These are phyloP conservation scores for Lepiota venenata DNA, from an alignment of 768 basidiomycete species.

Conservation along the genomic window DNA sequence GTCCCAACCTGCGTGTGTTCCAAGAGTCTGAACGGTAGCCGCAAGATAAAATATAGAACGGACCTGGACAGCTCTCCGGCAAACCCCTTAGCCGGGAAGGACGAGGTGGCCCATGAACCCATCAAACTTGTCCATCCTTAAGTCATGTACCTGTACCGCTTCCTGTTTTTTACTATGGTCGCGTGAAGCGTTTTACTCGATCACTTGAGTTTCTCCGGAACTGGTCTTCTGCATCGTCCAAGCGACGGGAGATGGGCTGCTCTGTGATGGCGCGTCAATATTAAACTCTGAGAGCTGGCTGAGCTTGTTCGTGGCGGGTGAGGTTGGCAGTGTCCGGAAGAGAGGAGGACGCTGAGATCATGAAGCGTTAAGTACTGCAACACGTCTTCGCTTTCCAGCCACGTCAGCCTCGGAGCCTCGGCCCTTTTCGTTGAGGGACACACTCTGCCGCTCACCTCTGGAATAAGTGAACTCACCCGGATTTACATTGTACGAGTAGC, in stretches of 20 bases:
- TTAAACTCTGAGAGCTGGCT: slow-evolving; percentile 17
- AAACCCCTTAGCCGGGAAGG: slow-evolving; percentile 66
- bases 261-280: slow-evolving; percentile 16
- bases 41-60: not conserved
- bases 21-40: too few species aligned
- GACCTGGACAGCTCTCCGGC: slow-evolving; percentile 60
- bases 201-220: slow-evolving; percentile 60
- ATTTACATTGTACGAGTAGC: too few species aligned
- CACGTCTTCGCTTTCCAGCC: too few species aligned
- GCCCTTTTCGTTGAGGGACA: too few species aligned
- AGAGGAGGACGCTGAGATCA: too few species aligned
- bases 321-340: too few species aligned
- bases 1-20: slow-evolving; percentile 68
- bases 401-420: too few species aligned
- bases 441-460: too few species aligned
- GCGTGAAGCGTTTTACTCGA: slow-evolving; percentile 80
- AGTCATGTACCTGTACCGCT: slow-evolving; percentile 70
- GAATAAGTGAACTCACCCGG: too few species aligned
- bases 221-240: slow-evolving; percentile 77
- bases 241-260: slow-evolving; percentile 85
- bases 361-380: too few species aligned
- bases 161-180: slow-evolving; percentile 80
- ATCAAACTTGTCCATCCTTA: slow-evolving; percentile 88
- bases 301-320: slow-evolving; percentile 16
- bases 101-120: slow-evolving; percentile 70